Base-by-base conservation (phyloP, 148 eudicot genomes). In the Chenopodium formosanum region DNA sequence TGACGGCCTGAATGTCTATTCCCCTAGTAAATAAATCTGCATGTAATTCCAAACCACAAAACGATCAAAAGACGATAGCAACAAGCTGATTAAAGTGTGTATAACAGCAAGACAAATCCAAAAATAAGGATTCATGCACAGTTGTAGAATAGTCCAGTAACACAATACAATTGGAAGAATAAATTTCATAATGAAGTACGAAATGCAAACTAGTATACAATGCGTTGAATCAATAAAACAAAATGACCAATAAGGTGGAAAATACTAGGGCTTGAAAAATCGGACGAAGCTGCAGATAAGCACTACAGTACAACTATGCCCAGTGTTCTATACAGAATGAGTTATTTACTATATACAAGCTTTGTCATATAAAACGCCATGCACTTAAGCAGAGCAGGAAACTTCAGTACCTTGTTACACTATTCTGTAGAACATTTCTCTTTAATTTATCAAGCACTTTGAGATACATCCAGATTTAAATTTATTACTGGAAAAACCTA, bases 11-110 rank as follows among this genome's bases (percentile, higher is more conserved):
- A 83, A 94, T 93, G 88, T 94, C 98, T 81, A 94, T 94, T 47
- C 98, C 98, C 74, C 98, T 90, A 13, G 98, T 94, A 86, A 94
- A 94, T 32, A 94, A 83, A 86, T 94, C 98, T 94, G 93, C 86
- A 75, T 20, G 17, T 27, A 75, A 56, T 78, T 31, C 29, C 56
- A 75, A 9, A 60, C 73, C 12, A 44, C 56, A 58, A 25, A 63
- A 25, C n/a, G 56, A 62, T 40, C 50, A 52, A 34, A 82, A 62
- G 13, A 10, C 44, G 23, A 64, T 25, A 29, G 25, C 65, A 73
- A 14, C 9, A 47, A 63, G 13, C 34, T 0, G 10, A 6, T 40
- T 29, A 44, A 10, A 47, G 17, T 22, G n/a, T 25, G 27, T 22
- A 2, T 12, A 62, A 9, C 0, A 23, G 3, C 52, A 63, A 20